Evolutionary conservation across 331 rosid species (phyloP), one percentile per base, ranked within the genome.

Genomic region (Pyracantha coccinea): DNA sequence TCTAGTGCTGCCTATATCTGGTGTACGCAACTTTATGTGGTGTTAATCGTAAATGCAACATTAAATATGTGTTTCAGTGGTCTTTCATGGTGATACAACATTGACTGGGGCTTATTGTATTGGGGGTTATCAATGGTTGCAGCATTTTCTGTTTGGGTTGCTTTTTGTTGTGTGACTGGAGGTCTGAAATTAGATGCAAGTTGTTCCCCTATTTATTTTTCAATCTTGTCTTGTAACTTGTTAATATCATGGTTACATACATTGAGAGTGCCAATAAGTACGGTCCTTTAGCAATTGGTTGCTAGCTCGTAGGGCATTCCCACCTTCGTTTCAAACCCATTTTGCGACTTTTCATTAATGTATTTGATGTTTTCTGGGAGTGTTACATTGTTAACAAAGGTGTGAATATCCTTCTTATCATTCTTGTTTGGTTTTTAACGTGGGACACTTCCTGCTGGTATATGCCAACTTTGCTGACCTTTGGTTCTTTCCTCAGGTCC

Each of bases 401-500:
- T 19, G 47, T 44, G 20, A 69, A 66, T 29, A 32, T 53, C 33
- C 66, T 62, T 25, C 13, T 19, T 31, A 8, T 54, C 31, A 12
- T 70, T 28, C 24, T 47, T 65, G 8, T 47, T 38, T 59, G 17
- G 20, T 17, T 53, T 69, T 68, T 54, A 60, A 15, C 63, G 32
- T 19, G 21, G 29, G 53, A 12, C 32, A 2, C 20, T n/a, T 33
- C 10, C 19, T 65, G 10, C 24, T 23, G 20, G 45, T 64, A 47
- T 63, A 66, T 24, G 20, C 29, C 12, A 54, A 60, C 2, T 66
- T 27, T 35, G 14, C 4, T 54, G 57, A 63, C 33, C 20, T 47
- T 14, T 71, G 77, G 21, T 75, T 71, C 38, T 32, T 58, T 71
- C 73, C 32, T 24, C 81, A 87, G 91, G 85, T 87, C 73, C 91